Conservation (phyloP, 2,329 filamentous ascomycete species). For the Pezizomycotina sp. region DNA sequence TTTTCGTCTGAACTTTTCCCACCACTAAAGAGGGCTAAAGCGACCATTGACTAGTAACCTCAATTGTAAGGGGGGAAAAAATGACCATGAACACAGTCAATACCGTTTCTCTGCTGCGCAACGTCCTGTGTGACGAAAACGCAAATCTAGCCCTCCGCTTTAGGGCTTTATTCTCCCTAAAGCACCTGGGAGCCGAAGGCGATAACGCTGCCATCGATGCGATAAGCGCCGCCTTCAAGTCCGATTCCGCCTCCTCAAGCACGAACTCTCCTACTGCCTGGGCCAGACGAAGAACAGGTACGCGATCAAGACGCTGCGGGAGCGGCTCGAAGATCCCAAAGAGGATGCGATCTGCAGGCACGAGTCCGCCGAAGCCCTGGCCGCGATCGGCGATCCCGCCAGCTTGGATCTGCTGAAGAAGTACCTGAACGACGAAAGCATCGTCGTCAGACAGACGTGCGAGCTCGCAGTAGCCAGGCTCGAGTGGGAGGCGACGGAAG, state of each 20-base stretch:
- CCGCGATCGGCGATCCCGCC: conserved; percentile 59
- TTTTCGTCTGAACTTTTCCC: too few species aligned
- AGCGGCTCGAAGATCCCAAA: conserved; percentile 59
- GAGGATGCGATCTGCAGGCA: conserved; percentile 93
- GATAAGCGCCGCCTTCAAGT: conserved; percentile 72
- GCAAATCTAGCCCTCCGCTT: conserved; percentile 70
- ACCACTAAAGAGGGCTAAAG: too few species aligned
- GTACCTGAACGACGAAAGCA: conserved; percentile 57
- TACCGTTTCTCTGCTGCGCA: conserved; percentile 44
- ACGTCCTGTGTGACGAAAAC: conserved; percentile 66
- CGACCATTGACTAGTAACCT: too few species aligned
- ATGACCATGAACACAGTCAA: conserved; percentile 17
- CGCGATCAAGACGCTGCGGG: conserved; percentile 45
- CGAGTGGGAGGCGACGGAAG: conserved; percentile 71
- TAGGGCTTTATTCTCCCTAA: conserved; percentile 91
- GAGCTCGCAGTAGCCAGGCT: conserved; percentile 92
- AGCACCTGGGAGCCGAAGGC: conserved; percentile 65
- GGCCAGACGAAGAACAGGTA: conserved; percentile 71
- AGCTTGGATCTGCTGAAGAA: conserved; percentile 58
- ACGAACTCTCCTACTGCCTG: conserved; percentile 92
- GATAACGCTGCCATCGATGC: conserved; percentile 51
- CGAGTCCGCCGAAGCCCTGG: conserved; percentile 88
- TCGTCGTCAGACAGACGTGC: conserved; percentile 83
- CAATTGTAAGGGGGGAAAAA: too few species aligned
- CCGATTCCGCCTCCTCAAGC: conserved; percentile 84